These are phyloP conservation scores for Fusarium acutatum DNA, from an alignment of 2,329 filamentous ascomycete genomes.

Conservation along the genomic window DNA sequence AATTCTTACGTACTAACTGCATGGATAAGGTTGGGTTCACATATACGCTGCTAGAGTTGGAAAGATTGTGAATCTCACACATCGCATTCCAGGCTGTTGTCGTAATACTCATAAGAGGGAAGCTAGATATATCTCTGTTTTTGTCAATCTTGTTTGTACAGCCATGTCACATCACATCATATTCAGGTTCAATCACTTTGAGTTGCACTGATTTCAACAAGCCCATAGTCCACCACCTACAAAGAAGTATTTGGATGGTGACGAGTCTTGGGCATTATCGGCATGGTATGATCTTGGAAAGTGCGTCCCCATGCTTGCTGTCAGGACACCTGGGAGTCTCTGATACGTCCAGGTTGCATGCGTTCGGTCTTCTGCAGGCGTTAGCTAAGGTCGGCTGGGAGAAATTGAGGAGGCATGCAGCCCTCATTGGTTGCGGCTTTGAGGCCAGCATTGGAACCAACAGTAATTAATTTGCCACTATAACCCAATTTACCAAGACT, in stretches of 20 bases:
- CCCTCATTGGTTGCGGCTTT: not conserved
- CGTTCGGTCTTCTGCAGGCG: not conserved
- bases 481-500: fast-evolving
- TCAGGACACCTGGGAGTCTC: not conserved
- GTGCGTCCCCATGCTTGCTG: too few species aligned
- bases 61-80: not conserved
- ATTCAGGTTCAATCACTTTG: not conserved
- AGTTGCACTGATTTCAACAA: not conserved
- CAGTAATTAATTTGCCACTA: not conserved
- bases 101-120: fast-evolving
- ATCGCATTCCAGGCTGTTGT: fast-evolving
- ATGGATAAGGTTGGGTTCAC: not conserved
- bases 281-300: not conserved
- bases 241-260: not conserved
- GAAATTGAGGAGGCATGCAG: fast-evolving
- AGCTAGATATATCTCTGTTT: fast-evolving
- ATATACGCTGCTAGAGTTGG: not conserved
- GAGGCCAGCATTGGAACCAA: conserved; percentile 3
- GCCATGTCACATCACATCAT: fast-evolving
- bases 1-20: not conserved
- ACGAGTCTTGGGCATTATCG: not conserved
- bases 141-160: not conserved
- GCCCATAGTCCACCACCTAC: fast-evolving
- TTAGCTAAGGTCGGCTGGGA: not conserved
- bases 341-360: not conserved